These are phyloP conservation scores for Candida ulmi DNA, from an alignment of 805 yeast genomes.

Conservation along the genomic window DNA sequence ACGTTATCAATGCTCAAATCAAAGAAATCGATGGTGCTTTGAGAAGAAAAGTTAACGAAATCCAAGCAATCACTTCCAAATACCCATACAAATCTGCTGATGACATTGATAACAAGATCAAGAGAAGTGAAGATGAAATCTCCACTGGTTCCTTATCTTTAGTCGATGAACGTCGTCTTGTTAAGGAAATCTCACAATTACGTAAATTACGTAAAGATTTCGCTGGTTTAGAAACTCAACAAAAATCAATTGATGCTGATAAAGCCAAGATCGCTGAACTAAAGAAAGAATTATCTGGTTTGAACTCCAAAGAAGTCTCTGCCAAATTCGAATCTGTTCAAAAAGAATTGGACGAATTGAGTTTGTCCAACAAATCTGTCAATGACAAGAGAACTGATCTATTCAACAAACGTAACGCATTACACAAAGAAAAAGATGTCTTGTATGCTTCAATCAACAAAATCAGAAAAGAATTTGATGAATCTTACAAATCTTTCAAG, in stretches of 20 bases:
- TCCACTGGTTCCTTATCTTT: slow-evolving; percentile 76
- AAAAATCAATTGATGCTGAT: slow-evolving; percentile 73
- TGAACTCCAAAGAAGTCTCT: slow-evolving; percentile 59
- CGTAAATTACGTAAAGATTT: slow-evolving; percentile 80
- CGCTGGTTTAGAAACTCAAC: slow-evolving; percentile 64
- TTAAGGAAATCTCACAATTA: slow-evolving; percentile 80
- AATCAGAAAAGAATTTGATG: slow-evolving; percentile 70
- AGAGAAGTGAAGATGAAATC: slow-evolving; percentile 63
- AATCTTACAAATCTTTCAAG: slow-evolving; percentile 66
- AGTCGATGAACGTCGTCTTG: slow-evolving; percentile 82
- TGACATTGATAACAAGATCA: slow-evolving; percentile 65
- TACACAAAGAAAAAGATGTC: slow-evolving; percentile 63
- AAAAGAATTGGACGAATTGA: slow-evolving; percentile 63
- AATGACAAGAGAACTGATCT: slow-evolving; percentile 62
- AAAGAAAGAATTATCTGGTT: slow-evolving; percentile 56
- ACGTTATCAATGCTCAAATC: slow-evolving; percentile 54
- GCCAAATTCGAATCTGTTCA: slow-evolving; percentile 63
- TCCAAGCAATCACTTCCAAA: slow-evolving; percentile 67
- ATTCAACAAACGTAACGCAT: slow-evolving; percentile 58
- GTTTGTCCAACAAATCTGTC: slow-evolving; percentile 50
- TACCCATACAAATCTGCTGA: slow-evolving; percentile 58
- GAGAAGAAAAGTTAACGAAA: slow-evolving; percentile 71
- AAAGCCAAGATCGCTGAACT: slow-evolving; percentile 69
- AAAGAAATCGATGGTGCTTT: slow-evolving; percentile 61
- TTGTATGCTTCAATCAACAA: slow-evolving; percentile 61